These are phyloP conservation scores for Cordia subcordata DNA, from an alignment of 257 asterid species.

Conservation along the genomic window DNA sequence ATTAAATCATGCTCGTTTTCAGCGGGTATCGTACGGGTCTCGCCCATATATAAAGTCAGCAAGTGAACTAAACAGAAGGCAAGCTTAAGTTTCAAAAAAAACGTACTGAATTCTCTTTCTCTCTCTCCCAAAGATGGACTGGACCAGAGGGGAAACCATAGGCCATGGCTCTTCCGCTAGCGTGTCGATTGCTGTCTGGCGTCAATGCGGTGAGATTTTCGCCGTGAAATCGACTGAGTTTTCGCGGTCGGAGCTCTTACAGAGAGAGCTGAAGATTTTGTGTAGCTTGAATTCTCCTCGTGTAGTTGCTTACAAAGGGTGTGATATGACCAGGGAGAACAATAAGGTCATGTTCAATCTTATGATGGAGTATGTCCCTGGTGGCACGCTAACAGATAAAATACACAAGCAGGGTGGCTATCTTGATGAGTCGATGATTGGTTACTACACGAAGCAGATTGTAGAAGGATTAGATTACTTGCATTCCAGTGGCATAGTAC, in stretches of 20 bases:
- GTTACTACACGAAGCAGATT: constrained; percentile 35
- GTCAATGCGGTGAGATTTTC: constrained; percentile 22
- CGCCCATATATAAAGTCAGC: not conserved
- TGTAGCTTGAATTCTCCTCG: constrained; percentile 34
- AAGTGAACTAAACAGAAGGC: constrained; percentile 11
- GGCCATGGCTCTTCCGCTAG: constrained; percentile 75
- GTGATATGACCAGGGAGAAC: constrained; percentile 37
- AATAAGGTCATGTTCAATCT: constrained; percentile 37
- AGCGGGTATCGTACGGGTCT: not conserved
- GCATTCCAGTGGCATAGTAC: constrained; percentile 63
- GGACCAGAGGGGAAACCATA: constrained; percentile 65
- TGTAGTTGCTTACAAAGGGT: constrained; percentile 49
- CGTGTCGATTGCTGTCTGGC: constrained; percentile 44
- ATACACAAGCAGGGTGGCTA: constrained; percentile 27
- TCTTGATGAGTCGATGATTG: constrained; percentile 32
- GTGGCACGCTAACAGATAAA: constrained; percentile 38
- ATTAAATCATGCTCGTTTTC: no score
- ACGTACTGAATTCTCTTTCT: no score
- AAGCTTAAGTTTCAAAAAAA: constrained; percentile 3
- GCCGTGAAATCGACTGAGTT: constrained; percentile 73
- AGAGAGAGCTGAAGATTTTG: constrained; percentile 45
- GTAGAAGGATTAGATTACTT: constrained; percentile 48
- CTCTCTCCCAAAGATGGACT: constrained; percentile 33
- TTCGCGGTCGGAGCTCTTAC: constrained; percentile 28
- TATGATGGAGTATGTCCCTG: constrained; percentile 47